Base-by-base conservation (phyloP, 2,329 filamentous ascomycete species). In the Cladosporium halotolerans region DNA sequence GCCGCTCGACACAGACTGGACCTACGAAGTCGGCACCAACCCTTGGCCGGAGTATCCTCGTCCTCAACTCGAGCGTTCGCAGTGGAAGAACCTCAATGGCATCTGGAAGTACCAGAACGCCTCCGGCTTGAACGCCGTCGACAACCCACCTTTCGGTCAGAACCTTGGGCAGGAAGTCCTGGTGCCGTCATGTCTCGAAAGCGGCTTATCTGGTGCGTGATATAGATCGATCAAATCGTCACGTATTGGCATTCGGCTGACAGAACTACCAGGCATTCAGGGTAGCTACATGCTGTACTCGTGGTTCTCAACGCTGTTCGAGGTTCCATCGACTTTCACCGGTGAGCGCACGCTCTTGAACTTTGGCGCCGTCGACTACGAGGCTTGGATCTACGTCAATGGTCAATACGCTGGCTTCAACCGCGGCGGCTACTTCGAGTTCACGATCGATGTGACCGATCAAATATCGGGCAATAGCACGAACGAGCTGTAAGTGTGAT, bases 291-390 rank as follows among this genome's bases (percentile, higher is more conserved):
- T 58, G 11, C 45, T 61, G 5, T 67, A 66, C 56, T 64, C 62
- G 4, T 68, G 66, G 66, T 67, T 68, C 57, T 71, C 72, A 42
- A 79, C 73, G 2, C 69, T 68, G 1, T 81, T 83, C 57, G 61
- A 67, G 2, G 66, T 81, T 0, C 74, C 79, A 0, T 57, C 62
- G 0, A 59, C 62, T 9, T 82, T 79, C 76, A 63, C 63, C 1
- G 65, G 63, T 3, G 66, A 77, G 45, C 69, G 70, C 1, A 65
- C 80, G 0, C 56, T 82, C 3, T 62, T 79, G 10, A 72, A 79
- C n/a, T 83, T 82, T 49, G 79, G 79, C 10, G 79, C 80, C 1
- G 80, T 82, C n/a, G 80, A 83, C 57, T 82, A 82, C 57, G 73
- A 80, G 39, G 78, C 77, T 8, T 76, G 70, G 13, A 69, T 81